Conservation (phyloP, 345 rosid genomes). For the Lagerstroemia speciosa region DNA sequence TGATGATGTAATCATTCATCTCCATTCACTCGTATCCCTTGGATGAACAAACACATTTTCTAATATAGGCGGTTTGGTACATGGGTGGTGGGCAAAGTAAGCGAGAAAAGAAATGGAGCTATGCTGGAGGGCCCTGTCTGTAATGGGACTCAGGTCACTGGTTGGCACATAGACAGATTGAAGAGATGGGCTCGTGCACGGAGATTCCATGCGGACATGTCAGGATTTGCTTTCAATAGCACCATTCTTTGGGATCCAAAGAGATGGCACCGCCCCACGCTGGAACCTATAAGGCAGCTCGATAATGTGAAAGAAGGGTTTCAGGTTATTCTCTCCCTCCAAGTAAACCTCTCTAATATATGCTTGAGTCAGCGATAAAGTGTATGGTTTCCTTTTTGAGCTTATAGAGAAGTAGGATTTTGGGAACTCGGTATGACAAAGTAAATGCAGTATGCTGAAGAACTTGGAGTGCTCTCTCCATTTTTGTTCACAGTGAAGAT, state of each 20-base stretch:
- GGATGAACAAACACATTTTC: not conserved
- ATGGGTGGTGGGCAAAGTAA: constrained; percentile 45
- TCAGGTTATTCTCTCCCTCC: constrained; percentile 29
- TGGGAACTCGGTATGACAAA: not conserved
- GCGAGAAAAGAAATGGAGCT: constrained; percentile 18
- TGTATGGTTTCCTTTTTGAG: not conserved
- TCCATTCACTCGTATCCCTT: not conserved
- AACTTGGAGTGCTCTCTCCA: not conserved
- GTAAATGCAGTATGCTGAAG: not conserved
- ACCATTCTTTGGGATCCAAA: constrained; percentile 62
- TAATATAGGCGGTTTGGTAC: constrained; percentile 44
- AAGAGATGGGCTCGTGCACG: constrained; percentile 18
- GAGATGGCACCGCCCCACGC: constrained; percentile 49
- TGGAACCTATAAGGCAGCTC: constrained; percentile 44
- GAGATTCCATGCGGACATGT: constrained; percentile 49
- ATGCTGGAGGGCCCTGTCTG: constrained; percentile 49
- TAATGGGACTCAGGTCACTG: constrained; percentile 45
- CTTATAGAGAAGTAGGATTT: not conserved
- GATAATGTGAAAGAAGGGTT: constrained; percentile 34
- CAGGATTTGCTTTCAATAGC: constrained; percentile 65
- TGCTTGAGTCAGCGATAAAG: not conserved
- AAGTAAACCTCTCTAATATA: not conserved
- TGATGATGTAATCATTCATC: too few species aligned
- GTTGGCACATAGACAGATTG: constrained; percentile 43
- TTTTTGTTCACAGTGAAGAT: not conserved